Evolutionary conservation across 805 yeast genomes (phyloP).

Genomic region (Pichia ethanolica): DNA sequence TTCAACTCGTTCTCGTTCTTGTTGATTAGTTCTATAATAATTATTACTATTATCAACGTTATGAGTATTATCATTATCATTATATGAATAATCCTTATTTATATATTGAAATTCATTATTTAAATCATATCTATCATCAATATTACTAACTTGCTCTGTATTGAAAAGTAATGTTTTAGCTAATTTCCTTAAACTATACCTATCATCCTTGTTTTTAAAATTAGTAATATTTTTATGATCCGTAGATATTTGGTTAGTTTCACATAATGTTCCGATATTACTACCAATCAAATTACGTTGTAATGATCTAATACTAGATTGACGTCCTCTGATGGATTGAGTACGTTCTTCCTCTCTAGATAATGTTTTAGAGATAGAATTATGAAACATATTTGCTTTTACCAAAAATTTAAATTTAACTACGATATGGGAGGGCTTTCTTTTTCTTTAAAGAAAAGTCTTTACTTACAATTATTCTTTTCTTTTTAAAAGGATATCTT

Average conservation of each 20-base stretch:
- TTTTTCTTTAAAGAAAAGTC: neutral
- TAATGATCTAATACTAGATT: neutral
- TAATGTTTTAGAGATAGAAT: neutral
- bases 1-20: too few species aligned
- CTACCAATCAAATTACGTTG: neutral
- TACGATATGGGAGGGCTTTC: neutral
- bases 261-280: neutral
- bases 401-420: too few species aligned
- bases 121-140: neutral
- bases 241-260: neutral
- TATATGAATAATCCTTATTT: neutral
- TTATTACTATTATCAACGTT: neutral
- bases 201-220: conserved; percentile 13
- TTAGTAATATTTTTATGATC: neutral
- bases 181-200: conserved; percentile 19
- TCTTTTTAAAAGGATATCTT: too few species aligned
- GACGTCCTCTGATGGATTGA: neutral
- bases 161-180: conserved; percentile 21
- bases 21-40: conserved; percentile 2
- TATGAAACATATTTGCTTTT: neutral
- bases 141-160: conserved; percentile 1
- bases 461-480: too few species aligned
- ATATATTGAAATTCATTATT: neutral
- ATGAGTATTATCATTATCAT: neutral
- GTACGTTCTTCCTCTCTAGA: neutral